Percentiles rank a stretch among this genome's conserved stretches.
These are phyloP conservation scores for Boletus holoroseus DNA, from an alignment of 1,284 basidiomycete genomes.

Conservation along the genomic window DNA sequence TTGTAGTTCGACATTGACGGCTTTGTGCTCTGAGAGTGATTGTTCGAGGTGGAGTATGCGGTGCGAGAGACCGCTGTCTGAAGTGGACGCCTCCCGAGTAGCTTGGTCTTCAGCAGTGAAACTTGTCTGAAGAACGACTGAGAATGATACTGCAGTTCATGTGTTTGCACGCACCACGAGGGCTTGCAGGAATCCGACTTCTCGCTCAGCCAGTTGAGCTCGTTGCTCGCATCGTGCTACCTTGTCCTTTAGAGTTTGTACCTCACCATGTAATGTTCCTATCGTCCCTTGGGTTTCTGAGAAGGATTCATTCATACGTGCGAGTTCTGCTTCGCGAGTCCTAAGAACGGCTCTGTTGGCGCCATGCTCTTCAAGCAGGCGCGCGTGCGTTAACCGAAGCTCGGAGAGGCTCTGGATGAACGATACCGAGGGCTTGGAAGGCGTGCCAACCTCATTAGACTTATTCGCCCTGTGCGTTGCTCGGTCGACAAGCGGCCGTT, in stretches of 20 bases:
- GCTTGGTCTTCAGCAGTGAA: conserved; percentile 50
- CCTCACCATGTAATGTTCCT: conserved; percentile 35
- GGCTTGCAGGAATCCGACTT: conserved; percentile 57
- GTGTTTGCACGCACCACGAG: conserved; percentile 46
- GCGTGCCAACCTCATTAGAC: conserved; percentile 32
- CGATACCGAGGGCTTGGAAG: conserved; percentile 46
- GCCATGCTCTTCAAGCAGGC: conserved; percentile 61
- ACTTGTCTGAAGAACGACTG: conserved; percentile 43
- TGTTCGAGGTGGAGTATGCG: conserved; percentile 55
- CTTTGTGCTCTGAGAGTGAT: conserved; percentile 52
- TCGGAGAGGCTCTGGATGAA: conserved; percentile 50
- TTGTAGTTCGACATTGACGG: conserved; percentile 41
- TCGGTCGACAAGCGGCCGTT: neutral
- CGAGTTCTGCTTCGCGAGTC: conserved; percentile 47
- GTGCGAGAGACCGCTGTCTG: conserved; percentile 32
- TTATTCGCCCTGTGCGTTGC: conserved; percentile 37
- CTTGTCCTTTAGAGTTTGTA: conserved; percentile 41
- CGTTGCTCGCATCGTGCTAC: conserved; percentile 44
- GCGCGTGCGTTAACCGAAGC: conserved; percentile 56
- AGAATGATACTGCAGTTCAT: neutral
- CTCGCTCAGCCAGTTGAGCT: conserved; percentile 47
- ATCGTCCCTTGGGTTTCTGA: conserved; percentile 35
- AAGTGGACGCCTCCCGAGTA: conserved; percentile 20
- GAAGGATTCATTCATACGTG: conserved; percentile 35
- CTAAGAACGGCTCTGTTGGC: conserved; percentile 46